Base-by-base conservation (phyloP, 306 rosid genomes). In the Trifolium repens region DNA sequence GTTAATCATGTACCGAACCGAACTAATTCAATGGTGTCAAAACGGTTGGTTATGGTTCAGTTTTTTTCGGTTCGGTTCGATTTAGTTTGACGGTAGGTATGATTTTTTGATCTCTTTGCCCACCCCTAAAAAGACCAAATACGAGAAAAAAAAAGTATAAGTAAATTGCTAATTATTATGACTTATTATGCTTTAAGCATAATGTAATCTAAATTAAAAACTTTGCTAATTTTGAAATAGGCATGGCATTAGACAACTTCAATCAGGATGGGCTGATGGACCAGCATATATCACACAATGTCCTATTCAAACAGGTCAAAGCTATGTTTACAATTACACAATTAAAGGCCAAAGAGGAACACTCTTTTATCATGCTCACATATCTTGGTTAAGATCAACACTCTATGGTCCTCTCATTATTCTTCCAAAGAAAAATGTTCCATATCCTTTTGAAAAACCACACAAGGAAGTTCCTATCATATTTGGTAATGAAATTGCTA, bases 311-410 rank as follows among this genome's bases (percentile, higher is more conserved):
- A 86, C 65, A 3, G 85, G 92, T 7, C 83, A 83, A 44, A 86
- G 82, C 32, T 90, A 86, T 86, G 90, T 86, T 3, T 90, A 90
- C 76, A 90, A 88, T 76, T 90, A 44, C 82, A 88, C 91, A 12
- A 68, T 88, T 19, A 70, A 63, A 1, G 91, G 88, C 2, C 96
- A 90, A 26, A 79, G 93, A 83, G 93, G 93, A 34, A 88, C 93
- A 72, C 91, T 90, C 65, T 85, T 69, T 32, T 87, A 88, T 91
- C 93, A 88, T 79, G 96, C 96, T 2, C 93, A 90, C 60, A 76
- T 87, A 15, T 85, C 91, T 5, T 90, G 96, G 96, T 64, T 85
- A 49, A 83, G 96, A 80, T 53, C 91, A 69, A 83, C 91, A 53
- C 6, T 88, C 32, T 80, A 89, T 71, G 94, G 94, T 44, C 86